Base-by-base conservation (phyloP, 768 basidiomycete genomes). In the Tulasnella sp. region DNA sequence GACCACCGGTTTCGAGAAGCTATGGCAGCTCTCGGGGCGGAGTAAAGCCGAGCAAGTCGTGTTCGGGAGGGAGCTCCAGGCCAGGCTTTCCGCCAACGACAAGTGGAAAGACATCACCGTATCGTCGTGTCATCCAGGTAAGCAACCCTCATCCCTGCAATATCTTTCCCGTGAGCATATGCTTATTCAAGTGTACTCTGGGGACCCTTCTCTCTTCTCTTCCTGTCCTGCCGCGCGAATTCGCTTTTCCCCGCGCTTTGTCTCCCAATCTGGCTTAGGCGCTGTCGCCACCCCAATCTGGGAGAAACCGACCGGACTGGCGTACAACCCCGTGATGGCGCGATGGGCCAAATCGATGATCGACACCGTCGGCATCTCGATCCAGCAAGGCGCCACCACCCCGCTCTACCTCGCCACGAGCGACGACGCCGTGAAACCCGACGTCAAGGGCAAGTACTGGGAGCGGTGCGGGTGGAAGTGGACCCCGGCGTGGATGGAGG, bases 401-500 rank as follows among this genome's bases (percentile, higher is more conserved):
- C 47, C 59, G 26, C 7, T 71, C 1, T 71, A 36, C 36, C 70
- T 71, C 32, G 70, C 70, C n/a, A 36, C 70, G 34, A 35, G 32
- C n/a, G 26, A 22, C 22, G 62, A 71, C 9, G 52, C 39, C 8
- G 70, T 42, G 14, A n/a, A 37, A 34, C 70, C 70, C 32, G 70
- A 71, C 11, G 39, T 62, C 16, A 59, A 59, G 6, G 70, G 70
- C 17, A 71, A 71, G 34, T 71, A 71, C 59, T 71, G 70, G 70
- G 70, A 71, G 17, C 70, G 70, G n/a, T 71, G 70, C 37, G 59
- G 62, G 29, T 71, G 70, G 70, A 71, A 64, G 32, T 71, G 70
- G 70, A 71, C 70, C 29, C 70, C 70, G 9, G 62, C 62, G 8
- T 71, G 70, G 70, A 71, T 71, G 70, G 70, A 71, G 32, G 70